Base-by-base conservation (phyloP, 164 flowering plant species). In the Buxus sempervirens region DNA sequence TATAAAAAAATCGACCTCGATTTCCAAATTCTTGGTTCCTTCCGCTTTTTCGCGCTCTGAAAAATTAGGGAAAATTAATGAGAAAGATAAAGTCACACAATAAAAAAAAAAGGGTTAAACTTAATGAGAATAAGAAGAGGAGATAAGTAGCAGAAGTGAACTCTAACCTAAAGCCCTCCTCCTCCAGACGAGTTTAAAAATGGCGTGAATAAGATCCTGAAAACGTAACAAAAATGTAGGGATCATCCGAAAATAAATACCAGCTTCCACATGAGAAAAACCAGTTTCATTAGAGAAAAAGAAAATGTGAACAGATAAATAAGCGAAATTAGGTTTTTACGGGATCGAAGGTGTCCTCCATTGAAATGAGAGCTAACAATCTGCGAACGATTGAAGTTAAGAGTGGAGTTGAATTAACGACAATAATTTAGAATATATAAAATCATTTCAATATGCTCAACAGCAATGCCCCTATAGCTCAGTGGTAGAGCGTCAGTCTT, bases 401-500 rank as follows among this genome's bases (percentile, higher is more conserved):
- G n/a, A 32, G 38, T 3, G 38, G 7, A 32, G 38, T 32, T n/a
- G n/a, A n/a, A n/a, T n/a, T n/a, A n/a, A n/a, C n/a, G 7, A 32
- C 3, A 32, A 7, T 32, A 32, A 32, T 32, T 32, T 32, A 32
- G 7, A 32, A 32, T 3, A 32, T 3, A 32, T 32, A 32, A 32
- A 32, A 32, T 32, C 5, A 24, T 23, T 24, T 58, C 1, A 27
- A 9, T 38, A 55, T 1, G 4, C 16, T 3, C 49, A 21, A 4
- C 22, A 49, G n/a, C 19, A 41, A 41, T 51, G 88, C 86, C 87
- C 85, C 72, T 76, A 83, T 84, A 86, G 90, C 90, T 86, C 90
- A 86, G 90, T 83, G 86, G 86, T 86, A 86, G 90, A 84, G 90
- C 86, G 88, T 69, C 90, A 83, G 88, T 86, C 89, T 85, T 82